Evolutionary conservation across 371 early-diverging fungal genomes (phyloP).

Genomic region (Nosema bombycis): DNA sequence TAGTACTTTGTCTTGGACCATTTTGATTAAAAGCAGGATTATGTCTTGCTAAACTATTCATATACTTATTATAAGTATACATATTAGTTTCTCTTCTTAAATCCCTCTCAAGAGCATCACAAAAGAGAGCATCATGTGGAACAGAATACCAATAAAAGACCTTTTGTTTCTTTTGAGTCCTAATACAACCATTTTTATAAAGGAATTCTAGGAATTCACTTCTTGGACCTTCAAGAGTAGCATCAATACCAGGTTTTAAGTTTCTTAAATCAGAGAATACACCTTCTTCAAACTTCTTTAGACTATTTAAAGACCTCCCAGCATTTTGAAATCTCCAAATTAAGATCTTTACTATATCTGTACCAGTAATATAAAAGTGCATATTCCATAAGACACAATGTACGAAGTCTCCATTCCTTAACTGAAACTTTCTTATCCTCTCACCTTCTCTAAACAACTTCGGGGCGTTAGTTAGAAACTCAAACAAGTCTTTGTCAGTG

Average conservation of each 20-base stretch:
- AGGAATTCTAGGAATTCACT: slow-evolving; percentile 89
- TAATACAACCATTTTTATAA: slow-evolving; percentile 90
- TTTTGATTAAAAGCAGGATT: slow-evolving; percentile 14
- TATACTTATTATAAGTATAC: slow-evolving; percentile 63
- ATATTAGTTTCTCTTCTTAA: slow-evolving; percentile 75
- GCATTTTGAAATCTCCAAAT: slow-evolving; percentile 82
- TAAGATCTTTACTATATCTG: slow-evolving; percentile 90
- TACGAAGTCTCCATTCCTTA: slow-evolving; percentile 66
- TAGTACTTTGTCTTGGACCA: background rate
- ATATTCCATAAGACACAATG: slow-evolving; percentile 67
- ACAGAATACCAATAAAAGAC: slow-evolving; percentile 97
- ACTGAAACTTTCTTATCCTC: slow-evolving; percentile 65
- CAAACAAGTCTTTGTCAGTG: slow-evolving; percentile 65
- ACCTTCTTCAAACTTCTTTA: slow-evolving; percentile 98
- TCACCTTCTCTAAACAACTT: slow-evolving; percentile 66
- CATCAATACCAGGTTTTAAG: slow-evolving; percentile 90
- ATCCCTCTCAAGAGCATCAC: slow-evolving; percentile 94
- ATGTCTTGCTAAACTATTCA: slow-evolving; percentile 21
- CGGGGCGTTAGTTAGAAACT: slow-evolving; percentile 65
- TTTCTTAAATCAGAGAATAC: slow-evolving; percentile 90
- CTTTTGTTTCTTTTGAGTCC: slow-evolving; percentile 95
- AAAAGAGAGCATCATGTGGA: slow-evolving; percentile 84
- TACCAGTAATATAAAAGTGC: slow-evolving; percentile 71
- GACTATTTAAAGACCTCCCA: slow-evolving; percentile 75
- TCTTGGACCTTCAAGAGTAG: slow-evolving; percentile 85